phyloP scores from a whole-genome alignment of 768 basidiomycete species.

The Plicaturopsis crispa region DNA sequence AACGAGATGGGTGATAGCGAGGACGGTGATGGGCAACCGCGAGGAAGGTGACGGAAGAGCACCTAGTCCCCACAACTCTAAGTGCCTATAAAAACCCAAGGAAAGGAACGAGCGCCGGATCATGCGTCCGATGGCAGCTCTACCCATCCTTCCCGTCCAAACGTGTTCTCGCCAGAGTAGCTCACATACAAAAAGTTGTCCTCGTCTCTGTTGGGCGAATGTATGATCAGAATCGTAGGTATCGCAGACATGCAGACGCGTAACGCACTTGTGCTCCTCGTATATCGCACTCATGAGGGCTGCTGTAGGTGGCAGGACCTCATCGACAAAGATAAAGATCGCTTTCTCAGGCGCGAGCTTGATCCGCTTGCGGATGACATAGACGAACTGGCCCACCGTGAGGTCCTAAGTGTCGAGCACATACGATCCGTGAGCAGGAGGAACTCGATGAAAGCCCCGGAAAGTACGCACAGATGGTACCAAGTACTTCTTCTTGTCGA shows the following conservation, averaged over 20 bases:
- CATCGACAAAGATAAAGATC: constrained; percentile 99
- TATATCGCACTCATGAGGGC: constrained; percentile 99
- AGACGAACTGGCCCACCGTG: constrained; percentile 98
- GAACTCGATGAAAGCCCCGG: neutral
- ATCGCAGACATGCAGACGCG: constrained; percentile 1
- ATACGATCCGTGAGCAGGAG: constrained; percentile 1
- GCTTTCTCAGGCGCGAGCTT: constrained; percentile 99
- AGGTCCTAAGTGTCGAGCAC: constrained; percentile 54
- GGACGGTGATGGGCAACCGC: too few relatives aligned
- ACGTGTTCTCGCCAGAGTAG: constrained; percentile 98
- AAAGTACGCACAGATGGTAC: constrained; percentile 78
- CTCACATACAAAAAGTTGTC: constrained; percentile 98
- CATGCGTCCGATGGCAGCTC: constrained; percentile 40
- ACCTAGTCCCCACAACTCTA: too few relatives aligned
- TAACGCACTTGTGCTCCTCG: constrained; percentile 95
- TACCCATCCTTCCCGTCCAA: constrained; percentile 53
- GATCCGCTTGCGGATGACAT: constrained; percentile 99
- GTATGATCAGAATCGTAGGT: constrained; percentile 1
- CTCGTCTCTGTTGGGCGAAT: constrained; percentile 67
- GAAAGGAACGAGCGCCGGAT: too few relatives aligned
- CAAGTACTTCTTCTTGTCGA: constrained; percentile 99
- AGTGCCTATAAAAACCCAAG: too few relatives aligned
- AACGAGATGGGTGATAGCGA: too few relatives aligned
- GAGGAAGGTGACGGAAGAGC: too few relatives aligned
- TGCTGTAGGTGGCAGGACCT: constrained; percentile 95